Conservation (phyloP, 179 eudicot species). For the Actinidia arguta region DNA sequence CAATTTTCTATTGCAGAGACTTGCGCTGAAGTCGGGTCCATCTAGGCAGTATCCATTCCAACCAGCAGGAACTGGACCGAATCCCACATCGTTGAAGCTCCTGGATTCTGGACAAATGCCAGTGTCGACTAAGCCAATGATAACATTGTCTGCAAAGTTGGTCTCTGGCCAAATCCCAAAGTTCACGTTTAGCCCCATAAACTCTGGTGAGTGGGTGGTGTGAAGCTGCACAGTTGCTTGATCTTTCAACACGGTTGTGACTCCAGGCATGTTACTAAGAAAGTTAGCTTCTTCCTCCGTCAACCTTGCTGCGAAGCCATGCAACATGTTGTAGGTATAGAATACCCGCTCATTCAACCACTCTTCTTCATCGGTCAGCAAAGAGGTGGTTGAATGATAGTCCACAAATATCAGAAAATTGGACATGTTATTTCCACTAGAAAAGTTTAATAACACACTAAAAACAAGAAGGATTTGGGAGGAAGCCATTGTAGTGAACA, state of each 20-base stretch:
- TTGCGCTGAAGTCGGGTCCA: neutral
- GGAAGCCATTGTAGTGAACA: neutral
- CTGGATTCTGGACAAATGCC: neutral
- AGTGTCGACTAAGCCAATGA: neutral
- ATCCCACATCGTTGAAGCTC: neutral
- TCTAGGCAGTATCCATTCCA: neutral
- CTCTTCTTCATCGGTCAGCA: neutral
- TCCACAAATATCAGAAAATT: neutral
- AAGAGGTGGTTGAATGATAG: neutral
- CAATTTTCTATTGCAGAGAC: neutral
- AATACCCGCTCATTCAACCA: neutral
- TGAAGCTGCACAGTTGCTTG: neutral
- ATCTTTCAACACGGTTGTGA: neutral
- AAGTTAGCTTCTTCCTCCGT: neutral
- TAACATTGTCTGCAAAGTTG: neutral
- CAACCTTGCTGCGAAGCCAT: neutral
- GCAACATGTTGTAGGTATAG: neutral
- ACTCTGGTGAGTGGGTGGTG: neutral
- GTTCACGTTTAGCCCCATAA: neutral
- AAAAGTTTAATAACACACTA: neutral
- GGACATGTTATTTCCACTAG: neutral
- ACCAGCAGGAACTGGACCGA: neutral
- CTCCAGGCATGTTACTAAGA: neutral
- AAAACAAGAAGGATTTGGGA: neutral
- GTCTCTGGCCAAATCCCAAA: neutral